Evolutionary conservation across 331 rosid species (phyloP).

Genomic region (Dryas integrifolia): DNA sequence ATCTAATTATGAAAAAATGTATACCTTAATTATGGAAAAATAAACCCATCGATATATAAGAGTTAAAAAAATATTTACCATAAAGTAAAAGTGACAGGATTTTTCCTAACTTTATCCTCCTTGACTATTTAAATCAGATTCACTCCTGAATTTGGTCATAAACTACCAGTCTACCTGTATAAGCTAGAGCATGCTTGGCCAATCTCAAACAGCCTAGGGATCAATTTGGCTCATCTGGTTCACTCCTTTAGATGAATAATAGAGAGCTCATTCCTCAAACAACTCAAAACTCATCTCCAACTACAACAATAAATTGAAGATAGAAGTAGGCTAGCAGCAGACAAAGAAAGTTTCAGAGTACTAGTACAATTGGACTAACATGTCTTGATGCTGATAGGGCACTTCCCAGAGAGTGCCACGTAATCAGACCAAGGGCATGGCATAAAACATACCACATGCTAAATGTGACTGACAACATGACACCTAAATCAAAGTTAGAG

Average conservation of each 20-base stretch:
- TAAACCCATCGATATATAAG: no score
- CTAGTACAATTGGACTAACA: background rate
- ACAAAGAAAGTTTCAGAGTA: background rate
- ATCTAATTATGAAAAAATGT: background rate
- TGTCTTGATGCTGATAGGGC: conserved; percentile 14
- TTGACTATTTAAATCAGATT: background rate
- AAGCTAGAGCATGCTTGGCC: background rate
- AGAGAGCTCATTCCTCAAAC: background rate
- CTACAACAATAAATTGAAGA: background rate
- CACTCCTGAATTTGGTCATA: background rate
- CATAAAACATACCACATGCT: conserved; percentile 12
- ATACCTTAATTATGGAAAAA: no score
- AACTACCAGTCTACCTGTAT: background rate
- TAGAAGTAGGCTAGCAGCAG: background rate
- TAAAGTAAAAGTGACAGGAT: no score
- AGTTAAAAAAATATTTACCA: no score
- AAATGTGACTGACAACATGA: background rate
- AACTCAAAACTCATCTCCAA: background rate
- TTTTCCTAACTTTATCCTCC: no score
- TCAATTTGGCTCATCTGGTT: background rate
- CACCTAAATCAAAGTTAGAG: background rate
- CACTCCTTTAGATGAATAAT: background rate
- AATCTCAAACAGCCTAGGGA: no score
- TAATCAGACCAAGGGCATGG: background rate
- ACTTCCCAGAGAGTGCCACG: background rate